Conservation (phyloP, 2,329 filamentous ascomycete species). For the Metarhizium sp. region DNA sequence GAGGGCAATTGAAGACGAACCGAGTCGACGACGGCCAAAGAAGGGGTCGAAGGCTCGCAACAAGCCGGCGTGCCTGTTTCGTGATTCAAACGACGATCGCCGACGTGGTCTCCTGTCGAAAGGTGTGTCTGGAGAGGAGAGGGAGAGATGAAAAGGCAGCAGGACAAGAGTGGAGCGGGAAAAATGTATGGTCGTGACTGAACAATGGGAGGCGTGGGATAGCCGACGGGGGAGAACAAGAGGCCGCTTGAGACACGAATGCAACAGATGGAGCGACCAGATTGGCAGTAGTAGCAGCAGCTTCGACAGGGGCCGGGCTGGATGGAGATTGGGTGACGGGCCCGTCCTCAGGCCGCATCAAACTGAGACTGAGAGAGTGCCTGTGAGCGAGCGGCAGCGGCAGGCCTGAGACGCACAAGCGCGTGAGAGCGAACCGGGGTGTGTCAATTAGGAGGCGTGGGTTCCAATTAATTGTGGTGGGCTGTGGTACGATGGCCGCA, state of each 20-base stretch:
- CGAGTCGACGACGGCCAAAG: neutral
- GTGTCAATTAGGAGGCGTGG: neutral
- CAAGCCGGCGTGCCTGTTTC: neutral
- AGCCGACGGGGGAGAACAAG: neutral
- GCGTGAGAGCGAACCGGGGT: neutral
- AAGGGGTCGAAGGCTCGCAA: neutral
- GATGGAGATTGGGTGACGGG: too few species aligned
- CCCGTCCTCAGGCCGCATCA: too few species aligned
- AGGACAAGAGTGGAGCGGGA: slow-evolving; percentile 1
- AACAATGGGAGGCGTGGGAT: neutral
- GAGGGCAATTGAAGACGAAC: neutral
- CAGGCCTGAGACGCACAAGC: neutral
- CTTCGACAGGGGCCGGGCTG: too few species aligned
- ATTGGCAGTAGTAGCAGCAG: too few species aligned
- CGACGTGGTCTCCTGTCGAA: neutral
- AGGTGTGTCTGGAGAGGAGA: neutral
- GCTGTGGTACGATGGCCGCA: too few species aligned
- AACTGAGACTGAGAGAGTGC: too few species aligned
- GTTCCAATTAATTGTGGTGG: neutral
- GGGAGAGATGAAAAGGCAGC: neutral
- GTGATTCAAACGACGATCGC: neutral
- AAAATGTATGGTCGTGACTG: neutral
- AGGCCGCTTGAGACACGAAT: neutral
- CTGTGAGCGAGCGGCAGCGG: too few species aligned
- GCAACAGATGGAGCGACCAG: neutral